These are phyloP conservation scores for Phialocephala sp. DNA, from an alignment of 2,329 filamentous ascomycete species.

Conservation along the genomic window DNA sequence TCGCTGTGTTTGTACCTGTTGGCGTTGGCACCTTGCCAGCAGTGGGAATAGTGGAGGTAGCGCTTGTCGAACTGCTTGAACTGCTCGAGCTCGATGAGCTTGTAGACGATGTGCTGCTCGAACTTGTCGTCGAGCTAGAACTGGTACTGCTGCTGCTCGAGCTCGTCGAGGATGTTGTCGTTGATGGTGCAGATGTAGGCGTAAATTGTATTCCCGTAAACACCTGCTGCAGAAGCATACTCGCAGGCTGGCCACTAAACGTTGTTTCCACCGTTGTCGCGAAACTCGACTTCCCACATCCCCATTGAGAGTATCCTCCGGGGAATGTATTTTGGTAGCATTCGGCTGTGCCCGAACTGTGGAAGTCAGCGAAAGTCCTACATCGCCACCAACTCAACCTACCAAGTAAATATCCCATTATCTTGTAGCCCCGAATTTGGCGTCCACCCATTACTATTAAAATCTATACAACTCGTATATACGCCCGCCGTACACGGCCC, in stretches of 20 bases:
- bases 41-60: slow-evolving; percentile 10
- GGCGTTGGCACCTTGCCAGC: slow-evolving; percentile 15
- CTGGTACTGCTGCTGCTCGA: slow-evolving; percentile 15
- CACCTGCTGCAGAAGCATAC: slow-evolving; percentile 38
- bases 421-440: slow-evolving; percentile 30
- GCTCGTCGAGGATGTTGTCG: slow-evolving; percentile 9
- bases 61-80: slow-evolving; percentile 3
- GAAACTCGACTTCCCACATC: slow-evolving; percentile 36
- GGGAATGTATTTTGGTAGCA: slow-evolving; percentile 41
- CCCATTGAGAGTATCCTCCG: slow-evolving; percentile 38
- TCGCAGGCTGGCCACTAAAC: slow-evolving; percentile 37
- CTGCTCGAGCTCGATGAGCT: slow-evolving; percentile 11
- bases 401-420: slow-evolving; percentile 42
- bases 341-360: slow-evolving; percentile 29
- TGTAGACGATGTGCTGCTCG: not conserved
- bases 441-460: slow-evolving; percentile 35
- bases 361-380: slow-evolving; percentile 14
- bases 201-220: slow-evolving; percentile 38
- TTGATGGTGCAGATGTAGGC: slow-evolving; percentile 21
- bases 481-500: slow-evolving; percentile 40
- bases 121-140: slow-evolving; percentile 8
- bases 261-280: slow-evolving; percentile 36
- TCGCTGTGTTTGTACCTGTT: slow-evolving; percentile 13
- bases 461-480: slow-evolving; percentile 41
- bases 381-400: slow-evolving; percentile 10